Evolutionary conservation across 495 filamentous ascomycete species (phyloP).

Genomic region (Podospora tetraspora): DNA sequence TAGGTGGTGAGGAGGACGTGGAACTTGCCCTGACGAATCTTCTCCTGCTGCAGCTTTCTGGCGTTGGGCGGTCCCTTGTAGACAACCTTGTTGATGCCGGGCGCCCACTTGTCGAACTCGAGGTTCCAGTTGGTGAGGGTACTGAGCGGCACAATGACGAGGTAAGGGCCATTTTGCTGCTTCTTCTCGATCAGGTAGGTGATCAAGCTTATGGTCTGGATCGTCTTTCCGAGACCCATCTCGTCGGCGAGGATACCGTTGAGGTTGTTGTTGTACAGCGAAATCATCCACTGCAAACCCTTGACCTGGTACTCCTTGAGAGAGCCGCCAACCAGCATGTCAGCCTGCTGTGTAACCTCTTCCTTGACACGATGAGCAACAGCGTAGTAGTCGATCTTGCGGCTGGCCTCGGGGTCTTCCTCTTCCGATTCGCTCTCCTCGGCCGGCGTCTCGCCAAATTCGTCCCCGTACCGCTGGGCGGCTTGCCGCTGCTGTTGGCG

Average conservation of each 20-base stretch:
- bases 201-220: conserved; percentile 96
- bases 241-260: conserved; percentile 98
- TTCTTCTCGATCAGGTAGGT: conserved; percentile 97
- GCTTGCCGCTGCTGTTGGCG: conserved; percentile 83
- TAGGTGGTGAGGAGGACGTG: conserved; percentile 96
- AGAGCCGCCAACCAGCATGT: conserved; percentile 80
- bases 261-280: conserved; percentile 98
- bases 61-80: conserved; percentile 93
- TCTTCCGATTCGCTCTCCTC: conserved; percentile 58
- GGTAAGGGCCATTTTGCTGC: conserved; percentile 83
- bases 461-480: conserved; percentile 69
- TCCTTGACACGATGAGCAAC: conserved; percentile 95
- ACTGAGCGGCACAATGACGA: conserved; percentile 94
- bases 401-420: conserved; percentile 63
- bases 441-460: conserved; percentile 48
- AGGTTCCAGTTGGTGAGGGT: conserved; percentile 98
- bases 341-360: conserved; percentile 74
- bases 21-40: conserved; percentile 91
- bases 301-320: conserved; percentile 98
- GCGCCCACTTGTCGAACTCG: conserved; percentile 99
- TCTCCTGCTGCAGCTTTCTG: conserved; percentile 85
- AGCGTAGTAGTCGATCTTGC: conserved; percentile 95
- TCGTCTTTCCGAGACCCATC: conserved; percentile 99
- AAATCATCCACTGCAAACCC: conserved; percentile 99
- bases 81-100: conserved; percentile 75